Evolutionary conservation across 352 stramenopile genomes (phyloP), one percentile per base, ranked within the genome.

Genomic region (Labyrinthula sp.): DNA sequence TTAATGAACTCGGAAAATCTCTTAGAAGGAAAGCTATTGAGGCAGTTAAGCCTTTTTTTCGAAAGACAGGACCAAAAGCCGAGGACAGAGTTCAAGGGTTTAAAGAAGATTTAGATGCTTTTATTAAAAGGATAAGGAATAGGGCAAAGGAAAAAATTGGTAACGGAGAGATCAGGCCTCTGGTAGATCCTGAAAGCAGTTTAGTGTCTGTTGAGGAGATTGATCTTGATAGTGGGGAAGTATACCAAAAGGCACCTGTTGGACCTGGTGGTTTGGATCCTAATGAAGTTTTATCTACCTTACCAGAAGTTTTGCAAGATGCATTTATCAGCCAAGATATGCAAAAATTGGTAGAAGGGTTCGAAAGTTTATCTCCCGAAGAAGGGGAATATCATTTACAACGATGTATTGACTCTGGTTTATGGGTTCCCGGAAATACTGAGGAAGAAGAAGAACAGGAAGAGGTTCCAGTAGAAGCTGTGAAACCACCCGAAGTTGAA

Each of bases 331-430:
- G 48, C 20, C 61, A 77, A 26, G 63, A 81, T 45, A 73, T 74
- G 7, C 58, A 72, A 17, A 48, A 60, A 45, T 56, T 85, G 20
- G 66, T 76, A 39, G 36, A 62, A 38, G 70, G 63, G 2, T 56
- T 87, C 14, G 35, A 66, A 47, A 57, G 49, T 12, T 67, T 87
- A 63, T 49, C 64, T 26, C 47, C 47, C 17, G 60, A 75, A 27
- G 73, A 87, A 38, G 68, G 63, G 8, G 62, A 73, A 38, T 73
- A 77, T 47, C 71, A 82, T 43, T 82, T 88, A 74, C 73, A 85
- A 40, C 56, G 67, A 57, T 85, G 74, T 48, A 58, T 78, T 22
- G 72, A 75, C 52, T 74, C 65, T 0, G 75, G 75, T 1, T 61
- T 88, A 30, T 88, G 75, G 75, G 56, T 68, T 1, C 12, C 60